phyloP scores from a whole-genome alignment of 441 rosid species.

The Populus hybrid region DNA sequence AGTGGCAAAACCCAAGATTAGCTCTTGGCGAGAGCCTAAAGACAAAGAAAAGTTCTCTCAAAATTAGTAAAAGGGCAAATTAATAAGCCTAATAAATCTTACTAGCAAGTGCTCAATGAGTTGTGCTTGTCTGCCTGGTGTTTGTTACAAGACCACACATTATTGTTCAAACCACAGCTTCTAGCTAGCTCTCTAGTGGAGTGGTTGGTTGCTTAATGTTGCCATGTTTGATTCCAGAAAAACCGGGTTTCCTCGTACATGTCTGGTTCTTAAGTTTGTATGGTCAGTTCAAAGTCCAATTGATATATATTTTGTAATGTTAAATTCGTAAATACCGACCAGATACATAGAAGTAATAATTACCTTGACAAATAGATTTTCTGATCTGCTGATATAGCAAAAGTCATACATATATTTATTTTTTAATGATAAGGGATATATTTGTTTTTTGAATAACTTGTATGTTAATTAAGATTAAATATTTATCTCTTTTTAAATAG shows the following conservation, averaged over 20 bases:
- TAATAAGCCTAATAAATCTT: conserved; percentile 16
- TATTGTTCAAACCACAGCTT: conserved; percentile 19
- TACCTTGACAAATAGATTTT: too few relatives aligned
- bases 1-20: conserved; percentile 27
- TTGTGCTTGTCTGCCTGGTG: conserved; percentile 40
- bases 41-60: conserved; percentile 32
- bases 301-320: background rate
- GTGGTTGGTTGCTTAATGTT: conserved; percentile 47
- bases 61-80: conserved; percentile 30
- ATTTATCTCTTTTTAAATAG: too few relatives aligned
- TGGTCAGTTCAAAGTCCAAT: background rate
- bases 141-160: conserved; percentile 17
- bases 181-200: conserved; percentile 36
- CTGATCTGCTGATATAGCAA: too few relatives aligned
- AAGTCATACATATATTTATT: too few relatives aligned
- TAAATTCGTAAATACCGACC: background rate
- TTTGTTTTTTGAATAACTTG: too few relatives aligned
- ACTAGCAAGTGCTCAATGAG: conserved; percentile 41
- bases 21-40: conserved; percentile 32
- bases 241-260: conserved; percentile 43
- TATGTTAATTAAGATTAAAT: too few relatives aligned
- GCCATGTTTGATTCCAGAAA: conserved; percentile 57
- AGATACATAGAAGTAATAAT: background rate
- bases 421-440: too few relatives aligned
- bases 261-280: conserved; percentile 1